Base-by-base conservation (phyloP, 768 basidiomycete genomes). In the Saitozyma sp. region DNA sequence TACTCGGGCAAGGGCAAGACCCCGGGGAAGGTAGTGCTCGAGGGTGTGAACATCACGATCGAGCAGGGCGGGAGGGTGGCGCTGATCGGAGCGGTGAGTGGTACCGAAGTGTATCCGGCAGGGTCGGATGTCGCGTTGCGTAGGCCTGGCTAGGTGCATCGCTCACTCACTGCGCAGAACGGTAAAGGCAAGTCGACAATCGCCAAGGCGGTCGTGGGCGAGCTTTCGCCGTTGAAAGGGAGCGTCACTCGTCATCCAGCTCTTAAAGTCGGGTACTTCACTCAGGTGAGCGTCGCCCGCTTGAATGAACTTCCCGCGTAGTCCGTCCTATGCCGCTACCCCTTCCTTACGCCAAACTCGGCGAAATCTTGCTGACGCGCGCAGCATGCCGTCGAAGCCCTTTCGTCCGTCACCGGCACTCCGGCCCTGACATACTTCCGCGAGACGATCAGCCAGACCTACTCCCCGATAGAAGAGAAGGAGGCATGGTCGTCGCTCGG, bases 181-280 rank as follows among this genome's bases (percentile, higher is more conserved):
- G 86, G 85, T 0, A 80, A 83, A 64, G 85, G 85, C 42, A 87
- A 87, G 71, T 83, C 84, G 8, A 86, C 86, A 0, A 68, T 87
- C 9, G 85, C 85, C 2, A 74, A 75, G 46, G 68, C 78, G n/a
- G 68, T 81, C 11, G 51, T 73, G 6, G 75, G 77, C 9, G 63
- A 67, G 13, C 74, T 85, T 19, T 69, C 75, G 29, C 84, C 85
- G 0, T 80, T 78, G 8, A 71, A 68, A 5, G 87, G 87, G 9
- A 82, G 75, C 38, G 82, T 87, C 9, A 81, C 78, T 39, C 81
- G 81, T 39, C 87, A 88, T 74, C 83, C 86, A 6, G 79, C 82
- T 6, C 79, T 84, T 39, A 81, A 81, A 17, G 83, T 88, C 43
- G 86, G 85, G 1, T 86, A 86, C 76, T 89, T 85, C 68, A 83